Percentiles rank a stretch among this genome's conserved stretches.
phyloP scores from a whole-genome alignment of 2,329 filamentous ascomycete genomes.

The Thelonectria blattea region DNA sequence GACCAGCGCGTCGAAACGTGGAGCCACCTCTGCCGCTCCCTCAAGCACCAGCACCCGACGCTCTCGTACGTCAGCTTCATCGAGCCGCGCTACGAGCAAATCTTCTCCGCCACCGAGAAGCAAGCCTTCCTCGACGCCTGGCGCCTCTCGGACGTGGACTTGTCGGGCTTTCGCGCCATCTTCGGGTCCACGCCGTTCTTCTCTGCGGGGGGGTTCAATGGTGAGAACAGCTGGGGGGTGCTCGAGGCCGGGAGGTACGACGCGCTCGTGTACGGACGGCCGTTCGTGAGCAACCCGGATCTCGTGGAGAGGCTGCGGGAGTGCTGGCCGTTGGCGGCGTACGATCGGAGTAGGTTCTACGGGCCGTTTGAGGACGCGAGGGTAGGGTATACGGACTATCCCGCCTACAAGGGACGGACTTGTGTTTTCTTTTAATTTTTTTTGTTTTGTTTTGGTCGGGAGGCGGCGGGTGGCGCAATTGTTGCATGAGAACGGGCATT shows the following conservation, averaged over 20 bases:
- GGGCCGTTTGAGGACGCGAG: slow-evolving; percentile 44
- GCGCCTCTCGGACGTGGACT: slow-evolving; percentile 52
- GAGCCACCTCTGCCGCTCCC: slow-evolving; percentile 53
- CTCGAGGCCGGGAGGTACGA: slow-evolving; percentile 52
- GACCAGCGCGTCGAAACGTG: slow-evolving; percentile 60
- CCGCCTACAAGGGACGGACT: slow-evolving; percentile 19
- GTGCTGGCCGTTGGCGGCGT: slow-evolving; percentile 46
- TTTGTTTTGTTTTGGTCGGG: background rate
- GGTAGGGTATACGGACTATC: slow-evolving; percentile 47
- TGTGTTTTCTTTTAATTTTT: background rate
- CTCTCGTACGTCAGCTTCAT: slow-evolving; percentile 63
- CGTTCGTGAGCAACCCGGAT: slow-evolving; percentile 57
- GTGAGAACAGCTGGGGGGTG: slow-evolving; percentile 56
- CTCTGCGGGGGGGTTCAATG: slow-evolving; percentile 60
- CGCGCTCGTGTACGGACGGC: slow-evolving; percentile 53
- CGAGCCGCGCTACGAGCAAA: slow-evolving; percentile 61
- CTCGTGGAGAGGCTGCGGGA: slow-evolving; percentile 51
- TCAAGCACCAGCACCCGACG: slow-evolving; percentile 51
- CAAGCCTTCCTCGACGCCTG: slow-evolving; percentile 54
- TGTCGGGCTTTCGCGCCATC: slow-evolving; percentile 56
- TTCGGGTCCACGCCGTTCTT: slow-evolving; percentile 60
- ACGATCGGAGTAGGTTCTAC: slow-evolving; percentile 54
- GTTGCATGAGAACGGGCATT: too few species aligned
- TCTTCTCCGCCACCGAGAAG: slow-evolving; percentile 55
- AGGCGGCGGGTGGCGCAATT: background rate